phyloP scores from a whole-genome alignment of 202 grass and related monocot genomes.

The Hordeum pubiflorum region DNA sequence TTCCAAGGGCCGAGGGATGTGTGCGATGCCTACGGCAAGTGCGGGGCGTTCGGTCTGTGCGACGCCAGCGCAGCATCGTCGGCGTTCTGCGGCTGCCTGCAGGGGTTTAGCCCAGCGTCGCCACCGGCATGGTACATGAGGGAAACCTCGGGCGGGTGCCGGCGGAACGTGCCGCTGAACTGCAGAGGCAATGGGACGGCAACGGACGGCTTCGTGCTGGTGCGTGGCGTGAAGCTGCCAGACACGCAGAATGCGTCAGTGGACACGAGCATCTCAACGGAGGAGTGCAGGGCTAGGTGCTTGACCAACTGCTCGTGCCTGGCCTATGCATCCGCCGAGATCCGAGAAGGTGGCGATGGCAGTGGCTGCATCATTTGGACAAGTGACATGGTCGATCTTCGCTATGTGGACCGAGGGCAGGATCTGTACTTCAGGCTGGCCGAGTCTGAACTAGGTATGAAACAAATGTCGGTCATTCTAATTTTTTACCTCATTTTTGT shows the following conservation, averaged over 20 bases:
- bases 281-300: constrained; percentile 34
- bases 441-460: not conserved
- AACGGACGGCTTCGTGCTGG: constrained; percentile 24
- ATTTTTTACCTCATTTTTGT: not conserved
- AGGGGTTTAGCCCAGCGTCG: constrained; percentile 10
- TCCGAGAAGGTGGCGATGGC: not conserved
- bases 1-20: not conserved
- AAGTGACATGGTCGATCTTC: not conserved
- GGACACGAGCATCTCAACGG: not conserved
- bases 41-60: constrained; percentile 36
- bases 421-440: not conserved
- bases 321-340: not conserved
- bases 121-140: not conserved
- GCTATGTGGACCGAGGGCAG: not conserved
- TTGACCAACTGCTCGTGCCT: constrained; percentile 37
- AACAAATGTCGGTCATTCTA: not conserved
- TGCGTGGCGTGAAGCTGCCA: constrained; percentile 39
- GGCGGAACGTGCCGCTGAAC: constrained; percentile 19
- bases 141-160: constrained; percentile 22
- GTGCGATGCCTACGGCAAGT: constrained; percentile 39
- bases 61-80: not conserved
- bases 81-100: constrained; percentile 35
- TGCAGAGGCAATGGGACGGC: not conserved
- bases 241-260: constrained; percentile 37
- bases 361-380: not conserved